phyloP scores from a whole-genome alignment of 1,139 yeast species.

The Saccharomyces hybrid region DNA sequence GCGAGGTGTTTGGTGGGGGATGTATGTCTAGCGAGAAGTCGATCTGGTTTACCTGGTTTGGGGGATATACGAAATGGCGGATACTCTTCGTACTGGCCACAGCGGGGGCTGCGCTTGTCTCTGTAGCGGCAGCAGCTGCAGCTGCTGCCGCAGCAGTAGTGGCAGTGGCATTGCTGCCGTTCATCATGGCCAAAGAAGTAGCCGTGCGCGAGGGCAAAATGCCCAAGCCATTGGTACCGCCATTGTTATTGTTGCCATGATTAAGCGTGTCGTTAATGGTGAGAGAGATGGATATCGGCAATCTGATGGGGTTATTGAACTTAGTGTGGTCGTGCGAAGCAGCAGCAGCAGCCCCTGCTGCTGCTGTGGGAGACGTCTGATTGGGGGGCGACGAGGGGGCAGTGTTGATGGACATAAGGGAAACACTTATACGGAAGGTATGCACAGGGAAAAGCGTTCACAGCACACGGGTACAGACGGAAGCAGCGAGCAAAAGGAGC shows the following conservation, averaged over 20 bases:
- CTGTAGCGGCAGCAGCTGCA: slow-evolving; percentile 2
- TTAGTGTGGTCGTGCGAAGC: neutral
- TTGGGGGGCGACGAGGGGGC: neutral
- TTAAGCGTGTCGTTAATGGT: neutral
- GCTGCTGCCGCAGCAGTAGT: neutral
- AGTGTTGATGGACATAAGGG: neutral
- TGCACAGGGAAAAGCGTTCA: neutral
- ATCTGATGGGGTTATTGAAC: neutral
- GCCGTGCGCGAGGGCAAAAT: neutral
- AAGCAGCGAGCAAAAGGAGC: neutral
- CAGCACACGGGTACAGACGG: neutral
- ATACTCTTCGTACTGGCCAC: slow-evolving; percentile 18
- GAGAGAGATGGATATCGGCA: neutral
- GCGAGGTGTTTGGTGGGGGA: slow-evolving; percentile 12
- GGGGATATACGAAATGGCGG: slow-evolving; percentile 14
- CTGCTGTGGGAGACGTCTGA: neutral
- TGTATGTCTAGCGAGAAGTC: neutral
- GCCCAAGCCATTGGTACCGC: neutral
- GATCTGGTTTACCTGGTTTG: neutral
- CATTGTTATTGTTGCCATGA: neutral
- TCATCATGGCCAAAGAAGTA: neutral
- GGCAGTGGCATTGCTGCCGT: slow-evolving; percentile 1
- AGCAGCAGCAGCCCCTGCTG: neutral
- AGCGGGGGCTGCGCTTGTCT: slow-evolving; percentile 7
- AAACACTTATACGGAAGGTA: neutral